Evolutionary conservation across 176 grass and related monocot genomes (phyloP).

Genomic region (Tuctoria greenei): DNA sequence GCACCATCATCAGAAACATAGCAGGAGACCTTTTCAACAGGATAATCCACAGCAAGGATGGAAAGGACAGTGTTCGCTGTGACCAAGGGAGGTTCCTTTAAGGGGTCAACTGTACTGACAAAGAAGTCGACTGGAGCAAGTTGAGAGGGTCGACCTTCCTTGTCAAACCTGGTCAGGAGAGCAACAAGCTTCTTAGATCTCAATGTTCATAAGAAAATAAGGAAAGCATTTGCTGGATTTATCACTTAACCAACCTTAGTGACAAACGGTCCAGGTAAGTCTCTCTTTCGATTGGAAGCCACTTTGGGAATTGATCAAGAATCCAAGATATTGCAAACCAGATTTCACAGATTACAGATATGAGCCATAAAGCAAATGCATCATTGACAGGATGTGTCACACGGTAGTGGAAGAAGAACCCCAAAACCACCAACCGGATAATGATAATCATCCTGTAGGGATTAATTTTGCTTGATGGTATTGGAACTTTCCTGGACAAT

Average conservation of each 20-base stretch:
- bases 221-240: slow-evolving; percentile 19
- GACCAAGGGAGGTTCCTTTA: slow-evolving; percentile 87
- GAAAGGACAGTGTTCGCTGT: slow-evolving; percentile 96
- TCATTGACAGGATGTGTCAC: slow-evolving; percentile 70
- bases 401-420: slow-evolving; percentile 95
- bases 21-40: slow-evolving; percentile 84
- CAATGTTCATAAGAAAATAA: slow-evolving; percentile 1
- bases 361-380: slow-evolving; percentile 89
- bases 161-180: slow-evolving; percentile 72
- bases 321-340: slow-evolving; percentile 98
- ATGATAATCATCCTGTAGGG: slow-evolving; percentile 94
- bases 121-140: slow-evolving; percentile 78
- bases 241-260: slow-evolving; percentile 66
- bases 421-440: slow-evolving; percentile 85
- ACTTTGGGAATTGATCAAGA: slow-evolving; percentile 97
- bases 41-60: slow-evolving; percentile 87
- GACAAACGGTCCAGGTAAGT: slow-evolving; percentile 89
- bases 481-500: slow-evolving; percentile 78
- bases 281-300: slow-evolving; percentile 89
- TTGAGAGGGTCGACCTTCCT: slow-evolving; percentile 73
- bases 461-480: slow-evolving; percentile 84
- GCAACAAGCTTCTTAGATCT: slow-evolving; percentile 28
- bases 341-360: slow-evolving; percentile 97
- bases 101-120: slow-evolving; percentile 91
- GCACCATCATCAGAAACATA: slow-evolving; percentile 99